These are phyloP conservation scores for Cairneyella variabilis DNA, from an alignment of 495 filamentous ascomycete species.

Conservation along the genomic window DNA sequence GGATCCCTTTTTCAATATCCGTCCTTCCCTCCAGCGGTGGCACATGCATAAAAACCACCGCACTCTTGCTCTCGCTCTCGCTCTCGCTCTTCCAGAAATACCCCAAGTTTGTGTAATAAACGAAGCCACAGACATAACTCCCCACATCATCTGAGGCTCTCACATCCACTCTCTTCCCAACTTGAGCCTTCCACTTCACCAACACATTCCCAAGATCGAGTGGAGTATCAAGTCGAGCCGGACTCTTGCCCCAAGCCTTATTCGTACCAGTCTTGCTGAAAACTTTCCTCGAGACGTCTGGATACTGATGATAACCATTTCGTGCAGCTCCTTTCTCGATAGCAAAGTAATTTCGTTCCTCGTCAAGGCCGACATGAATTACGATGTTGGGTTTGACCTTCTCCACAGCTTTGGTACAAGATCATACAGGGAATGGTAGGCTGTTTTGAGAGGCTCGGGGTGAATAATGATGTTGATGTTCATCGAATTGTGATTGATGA, in stretches of 20 bases:
- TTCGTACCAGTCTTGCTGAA: conserved; percentile 26
- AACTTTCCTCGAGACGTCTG: conserved; percentile 25
- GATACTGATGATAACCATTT: conserved; percentile 31
- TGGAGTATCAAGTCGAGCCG: conserved; percentile 12
- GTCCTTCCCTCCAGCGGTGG: conserved; percentile 2
- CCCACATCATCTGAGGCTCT: conserved; percentile 29
- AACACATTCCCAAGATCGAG: conserved; percentile 24
- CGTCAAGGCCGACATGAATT: conserved; percentile 28
- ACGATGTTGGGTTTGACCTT: conserved; percentile 25
- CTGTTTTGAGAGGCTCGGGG: conserved; percentile 13
- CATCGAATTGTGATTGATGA: not conserved
- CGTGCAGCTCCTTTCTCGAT: conserved; percentile 26
- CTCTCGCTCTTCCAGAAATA: conserved; percentile 13
- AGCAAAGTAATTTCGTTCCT: conserved; percentile 23
- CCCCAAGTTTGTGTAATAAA: conserved; percentile 27
- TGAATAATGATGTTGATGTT: conserved; percentile 20
- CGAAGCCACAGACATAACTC: conserved; percentile 31
- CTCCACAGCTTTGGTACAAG: conserved; percentile 17
- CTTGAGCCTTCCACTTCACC: conserved; percentile 3
- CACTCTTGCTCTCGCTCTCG: not conserved
- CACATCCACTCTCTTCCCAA: conserved; percentile 16
- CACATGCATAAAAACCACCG: conserved; percentile 21
- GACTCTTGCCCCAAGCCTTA: conserved; percentile 26
- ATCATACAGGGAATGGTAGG: conserved; percentile 24
- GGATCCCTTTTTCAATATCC: conserved; percentile 11